Percentiles rank a stretch among this genome's conserved stretches.
Conservation (phyloP, 441 rosid genomes). For the Geranium incanum region DNA sequence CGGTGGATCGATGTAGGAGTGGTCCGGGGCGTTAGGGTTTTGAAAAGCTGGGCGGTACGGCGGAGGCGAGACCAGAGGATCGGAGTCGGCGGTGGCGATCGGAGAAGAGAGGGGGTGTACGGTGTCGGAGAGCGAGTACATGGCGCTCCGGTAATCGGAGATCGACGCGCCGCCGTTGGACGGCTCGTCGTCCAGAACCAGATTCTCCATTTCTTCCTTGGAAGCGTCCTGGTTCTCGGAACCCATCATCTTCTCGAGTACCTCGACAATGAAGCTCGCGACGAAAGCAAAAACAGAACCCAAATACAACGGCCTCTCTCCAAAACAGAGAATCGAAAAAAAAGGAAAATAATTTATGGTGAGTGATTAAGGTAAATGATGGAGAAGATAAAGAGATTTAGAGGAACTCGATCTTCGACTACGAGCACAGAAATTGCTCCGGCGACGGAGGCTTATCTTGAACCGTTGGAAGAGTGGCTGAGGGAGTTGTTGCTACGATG, state of each 20-base stretch:
- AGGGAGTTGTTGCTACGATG: too few species aligned
- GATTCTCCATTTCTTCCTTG: slow-evolving; percentile 67
- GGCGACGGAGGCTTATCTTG: too few species aligned
- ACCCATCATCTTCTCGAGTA: slow-evolving; percentile 57
- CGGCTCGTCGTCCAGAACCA: slow-evolving; percentile 42
- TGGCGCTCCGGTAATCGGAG: slow-evolving; percentile 54
- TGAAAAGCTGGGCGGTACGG: slow-evolving; percentile 23
- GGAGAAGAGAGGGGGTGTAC: slow-evolving; percentile 52
- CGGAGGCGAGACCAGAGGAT: slow-evolving; percentile 53
- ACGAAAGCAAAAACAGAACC: too few species aligned
- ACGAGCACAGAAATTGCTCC: too few species aligned
- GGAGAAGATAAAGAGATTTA: too few species aligned
- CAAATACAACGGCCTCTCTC: too few species aligned
- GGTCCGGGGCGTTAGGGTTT: slow-evolving; percentile 32
- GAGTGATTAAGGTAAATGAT: too few species aligned
- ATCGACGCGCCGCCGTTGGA: slow-evolving; percentile 28
- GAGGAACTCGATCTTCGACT: too few species aligned
- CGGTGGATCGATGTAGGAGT: slow-evolving; percentile 70
- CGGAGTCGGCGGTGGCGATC: slow-evolving; percentile 41
- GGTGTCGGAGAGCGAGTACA: slow-evolving; percentile 32
- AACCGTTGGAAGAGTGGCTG: too few species aligned
- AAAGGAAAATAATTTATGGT: too few species aligned
- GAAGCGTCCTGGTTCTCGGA: slow-evolving; percentile 52
- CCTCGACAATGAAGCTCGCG: background rate
- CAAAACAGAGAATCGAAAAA: too few species aligned